phyloP scores from a whole-genome alignment of 2,329 filamentous ascomycete genomes.

The Aspergillus texensis region DNA sequence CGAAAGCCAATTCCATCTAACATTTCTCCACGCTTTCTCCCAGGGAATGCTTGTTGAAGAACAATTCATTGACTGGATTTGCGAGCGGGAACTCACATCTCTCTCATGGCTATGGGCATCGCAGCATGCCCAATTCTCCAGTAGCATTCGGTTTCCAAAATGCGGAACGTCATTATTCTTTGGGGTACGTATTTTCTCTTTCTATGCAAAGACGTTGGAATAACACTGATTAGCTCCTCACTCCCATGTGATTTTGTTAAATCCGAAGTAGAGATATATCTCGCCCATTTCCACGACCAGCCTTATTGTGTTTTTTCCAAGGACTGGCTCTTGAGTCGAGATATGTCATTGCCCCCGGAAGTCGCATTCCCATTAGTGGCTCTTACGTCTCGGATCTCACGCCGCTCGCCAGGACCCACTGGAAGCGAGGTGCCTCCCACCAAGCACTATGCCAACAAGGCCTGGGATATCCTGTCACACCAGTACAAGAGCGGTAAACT shows the following conservation, averaged over 20 bases:
- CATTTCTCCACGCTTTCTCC: no score
- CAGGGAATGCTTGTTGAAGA: slow-evolving; percentile 18
- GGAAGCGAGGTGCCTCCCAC: slow-evolving; percentile 1
- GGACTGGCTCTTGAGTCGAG: slow-evolving; percentile 20
- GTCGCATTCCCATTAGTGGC: slow-evolving; percentile 26
- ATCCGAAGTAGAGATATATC: slow-evolving; percentile 24
- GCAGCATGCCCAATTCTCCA: background rate
- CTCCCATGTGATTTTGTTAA: slow-evolving; percentile 15
- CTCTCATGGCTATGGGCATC: background rate
- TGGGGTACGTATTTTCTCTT: background rate
- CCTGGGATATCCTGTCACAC: slow-evolving; percentile 25
- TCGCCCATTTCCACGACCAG: slow-evolving; percentile 29
- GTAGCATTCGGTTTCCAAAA: background rate
- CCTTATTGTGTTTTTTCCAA: slow-evolving; percentile 28
- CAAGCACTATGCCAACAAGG: slow-evolving; percentile 18
- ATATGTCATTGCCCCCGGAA: slow-evolving; percentile 19
- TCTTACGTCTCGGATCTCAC: slow-evolving; percentile 24
- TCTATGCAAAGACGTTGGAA: background rate
- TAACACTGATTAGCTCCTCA: background rate
- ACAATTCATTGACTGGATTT: background rate
- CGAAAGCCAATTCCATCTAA: background rate
- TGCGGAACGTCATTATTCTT: background rate
- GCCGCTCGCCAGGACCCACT: slow-evolving; percentile 6
- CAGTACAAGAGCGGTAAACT: slow-evolving; percentile 19
- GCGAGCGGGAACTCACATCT: background rate